Conservation (phyloP, 2,329 filamentous ascomycete genomes). For the Teratosphaeria pseudoeucalypti region DNA sequence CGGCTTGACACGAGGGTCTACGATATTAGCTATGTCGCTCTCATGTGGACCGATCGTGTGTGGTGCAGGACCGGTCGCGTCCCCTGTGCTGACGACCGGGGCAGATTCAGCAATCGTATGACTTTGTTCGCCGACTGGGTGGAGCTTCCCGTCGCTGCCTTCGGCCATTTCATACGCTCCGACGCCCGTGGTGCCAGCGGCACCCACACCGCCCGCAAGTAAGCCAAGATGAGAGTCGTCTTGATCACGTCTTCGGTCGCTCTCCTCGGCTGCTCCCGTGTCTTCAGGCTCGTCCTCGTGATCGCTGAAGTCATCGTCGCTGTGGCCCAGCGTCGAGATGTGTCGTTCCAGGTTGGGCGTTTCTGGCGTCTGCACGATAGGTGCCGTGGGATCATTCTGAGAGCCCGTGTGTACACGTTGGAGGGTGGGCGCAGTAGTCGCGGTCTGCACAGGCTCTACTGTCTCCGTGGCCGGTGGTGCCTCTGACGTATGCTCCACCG, state of each 20-base stretch:
- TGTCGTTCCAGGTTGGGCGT: slow-evolving; percentile 5
- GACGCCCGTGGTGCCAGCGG: neutral
- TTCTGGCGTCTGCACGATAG: neutral
- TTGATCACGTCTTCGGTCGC: neutral
- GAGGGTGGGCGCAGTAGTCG: neutral
- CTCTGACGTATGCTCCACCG: neutral
- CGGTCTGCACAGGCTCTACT: neutral
- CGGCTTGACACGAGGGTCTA: slow-evolving; percentile 15
- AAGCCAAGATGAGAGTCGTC: neutral
- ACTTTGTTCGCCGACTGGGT: neutral
- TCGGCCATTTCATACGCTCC: neutral
- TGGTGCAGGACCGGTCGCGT: slow-evolving; percentile 10
- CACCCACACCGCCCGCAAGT: neutral
- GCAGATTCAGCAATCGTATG: neutral
- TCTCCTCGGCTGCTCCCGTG: slow-evolving; percentile 6
- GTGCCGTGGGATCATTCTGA: neutral
- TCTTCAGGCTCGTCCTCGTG: slow-evolving; percentile 3
- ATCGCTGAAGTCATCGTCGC: slow-evolving; percentile 1
- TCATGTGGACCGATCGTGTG: slow-evolving; percentile 15
- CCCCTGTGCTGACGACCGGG: neutral
- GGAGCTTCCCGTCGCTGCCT: neutral
- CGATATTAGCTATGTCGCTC: slow-evolving; percentile 12
- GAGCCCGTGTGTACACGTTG: neutral
- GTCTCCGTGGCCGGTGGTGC: neutral
- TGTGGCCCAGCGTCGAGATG: neutral